Percentiles rank a stretch among this genome's conserved stretches.
Evolutionary conservation across 2,329 filamentous ascomycete genomes (phyloP).

Genomic region (Fusarium musae): DNA sequence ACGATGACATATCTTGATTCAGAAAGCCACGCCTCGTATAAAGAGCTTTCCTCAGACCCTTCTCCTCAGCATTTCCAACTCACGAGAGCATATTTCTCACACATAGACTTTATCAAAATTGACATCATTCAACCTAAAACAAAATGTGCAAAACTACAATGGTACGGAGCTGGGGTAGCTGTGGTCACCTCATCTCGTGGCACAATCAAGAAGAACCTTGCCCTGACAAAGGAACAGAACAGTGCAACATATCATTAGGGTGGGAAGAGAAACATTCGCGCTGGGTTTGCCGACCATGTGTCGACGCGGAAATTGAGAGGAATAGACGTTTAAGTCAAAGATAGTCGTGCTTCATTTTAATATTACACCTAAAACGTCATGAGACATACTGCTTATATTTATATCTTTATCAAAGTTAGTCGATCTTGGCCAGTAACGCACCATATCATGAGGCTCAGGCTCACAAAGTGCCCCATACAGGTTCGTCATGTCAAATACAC

Average conservation of each 20-base stretch:
- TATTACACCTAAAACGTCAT: no score
- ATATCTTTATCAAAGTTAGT: rapidly evolving
- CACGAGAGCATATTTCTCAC: rapidly evolving
- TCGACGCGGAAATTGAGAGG: neutral
- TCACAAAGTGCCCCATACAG: no score
- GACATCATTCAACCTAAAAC: rapidly evolving
- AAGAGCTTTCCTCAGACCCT: neutral
- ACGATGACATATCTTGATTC: neutral
- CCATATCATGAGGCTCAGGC: neutral
- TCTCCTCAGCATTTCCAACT: no score
- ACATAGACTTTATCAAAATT: neutral
- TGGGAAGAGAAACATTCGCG: neutral
- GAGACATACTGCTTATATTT: neutral
- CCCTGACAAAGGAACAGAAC: neutral
- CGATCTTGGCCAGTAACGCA: neutral
- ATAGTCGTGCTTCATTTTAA: neutral
- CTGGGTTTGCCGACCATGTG: neutral
- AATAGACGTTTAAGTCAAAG: neutral
- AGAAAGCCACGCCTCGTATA: neutral
- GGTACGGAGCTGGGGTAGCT: neutral
- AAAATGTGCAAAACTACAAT: neutral
- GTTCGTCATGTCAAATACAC: no score
- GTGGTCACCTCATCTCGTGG: neutral
- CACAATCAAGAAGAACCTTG: neutral
- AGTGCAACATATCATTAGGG: neutral